Percentiles rank a stretch among this genome's conserved stretches.
These are phyloP conservation scores for Paxillus ammoniavirescens DNA, from an alignment of 768 basidiomycete genomes.

Conservation along the genomic window DNA sequence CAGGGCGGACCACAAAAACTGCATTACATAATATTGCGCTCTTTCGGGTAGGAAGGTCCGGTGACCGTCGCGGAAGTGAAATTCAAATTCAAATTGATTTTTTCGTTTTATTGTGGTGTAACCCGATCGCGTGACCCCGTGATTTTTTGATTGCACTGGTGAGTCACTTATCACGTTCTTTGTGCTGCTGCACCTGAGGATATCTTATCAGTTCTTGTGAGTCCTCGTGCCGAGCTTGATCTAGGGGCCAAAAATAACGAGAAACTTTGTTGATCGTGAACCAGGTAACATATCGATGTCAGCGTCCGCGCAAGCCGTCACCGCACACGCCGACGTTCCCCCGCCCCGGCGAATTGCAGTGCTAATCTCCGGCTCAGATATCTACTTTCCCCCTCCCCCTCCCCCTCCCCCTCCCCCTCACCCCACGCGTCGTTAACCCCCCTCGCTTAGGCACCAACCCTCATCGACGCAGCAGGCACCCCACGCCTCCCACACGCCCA, in stretches of 20 bases:
- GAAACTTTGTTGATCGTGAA: too few species aligned
- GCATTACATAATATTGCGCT: too few species aligned
- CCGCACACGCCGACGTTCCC: not conserved
- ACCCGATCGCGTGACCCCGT: too few species aligned
- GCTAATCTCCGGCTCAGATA: slow-evolving; percentile 69
- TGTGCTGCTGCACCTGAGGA: not conserved
- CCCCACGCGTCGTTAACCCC: not conserved
- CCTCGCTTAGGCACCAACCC: slow-evolving; percentile 71
- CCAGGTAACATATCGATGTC: not conserved
- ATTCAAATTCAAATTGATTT: too few species aligned
- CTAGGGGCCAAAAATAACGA: not conserved
- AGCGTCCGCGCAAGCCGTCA: not conserved
- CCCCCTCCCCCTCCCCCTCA: not conserved
- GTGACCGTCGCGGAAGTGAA: too few species aligned
- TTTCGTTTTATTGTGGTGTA: too few species aligned
- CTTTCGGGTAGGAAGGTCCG: too few species aligned
- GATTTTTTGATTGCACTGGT: too few species aligned
- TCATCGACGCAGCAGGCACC: slow-evolving; percentile 85
- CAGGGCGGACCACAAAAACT: too few species aligned
- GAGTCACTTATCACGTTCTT: not conserved
- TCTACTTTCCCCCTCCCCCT: not conserved
- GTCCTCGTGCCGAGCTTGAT: not conserved
- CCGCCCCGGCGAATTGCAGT: slow-evolving; percentile 43
- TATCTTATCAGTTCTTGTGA: not conserved
- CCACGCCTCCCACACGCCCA: slow-evolving; percentile 63